Base-by-base conservation (phyloP, 116 monocot species). In the Posidonia oceanica region DNA sequence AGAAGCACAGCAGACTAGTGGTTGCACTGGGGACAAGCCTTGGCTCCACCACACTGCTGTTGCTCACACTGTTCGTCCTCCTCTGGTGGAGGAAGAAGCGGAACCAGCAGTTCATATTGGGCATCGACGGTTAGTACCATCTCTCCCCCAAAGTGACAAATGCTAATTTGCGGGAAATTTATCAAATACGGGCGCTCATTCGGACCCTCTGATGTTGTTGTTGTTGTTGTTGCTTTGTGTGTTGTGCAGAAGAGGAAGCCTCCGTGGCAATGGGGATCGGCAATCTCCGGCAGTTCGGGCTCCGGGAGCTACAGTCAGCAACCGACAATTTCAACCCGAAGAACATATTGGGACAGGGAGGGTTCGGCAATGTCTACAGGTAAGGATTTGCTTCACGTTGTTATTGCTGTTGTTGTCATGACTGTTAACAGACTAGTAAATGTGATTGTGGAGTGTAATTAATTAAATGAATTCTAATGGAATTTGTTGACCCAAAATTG, bases 1-100 rank as follows among this genome's bases (percentile, higher is more conserved):
- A 82, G 38, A 87, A 81, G 71, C 62, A 61, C 14, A 68, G 79
- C 71, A 89, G 85, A 71, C 65, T 97, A 41, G 85, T 89, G 23
- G 61, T 91, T 71, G 83, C 87, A 4, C 75, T 91, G 52, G 97
- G 87, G 12, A 75, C 82, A 21, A 84, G 89, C 71, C 64, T 89
- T 8, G 83, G 87, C 65, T 75, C 70, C 61, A 77, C 77, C 64
- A 52, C 75, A 1, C 42, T 86, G 44, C 72, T 87, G 5, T 68
- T 92, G 4, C 57, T 89, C 7, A 59, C 72, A 21, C 53, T 66
- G 3, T 56, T 88, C 52, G 65, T 92, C 41, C 62, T 97, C 23
- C 76, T 77, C 48, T 72, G 82, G 74, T 48, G 89, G 53, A 89
- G 70, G 64, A 69, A 81, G 69, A 82, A 77, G 54, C 76, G 77